Conservation (phyloP, 1,139 yeast genomes). For the Hansenula anomala region DNA sequence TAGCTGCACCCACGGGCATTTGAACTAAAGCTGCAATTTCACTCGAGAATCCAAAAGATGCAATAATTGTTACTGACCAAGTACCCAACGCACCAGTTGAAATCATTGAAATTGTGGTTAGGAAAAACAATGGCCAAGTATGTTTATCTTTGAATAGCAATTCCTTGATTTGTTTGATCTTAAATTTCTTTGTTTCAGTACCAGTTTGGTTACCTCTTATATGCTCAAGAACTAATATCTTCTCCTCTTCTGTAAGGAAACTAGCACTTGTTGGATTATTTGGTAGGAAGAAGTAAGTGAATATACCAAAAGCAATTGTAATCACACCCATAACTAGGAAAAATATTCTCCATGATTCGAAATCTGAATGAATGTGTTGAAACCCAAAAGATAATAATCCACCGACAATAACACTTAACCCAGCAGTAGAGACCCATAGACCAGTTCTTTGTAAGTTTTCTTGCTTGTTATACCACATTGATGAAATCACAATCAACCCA, state of each 20-base stretch:
- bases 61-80: slow-evolving; percentile 41
- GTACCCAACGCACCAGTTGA: slow-evolving; percentile 41
- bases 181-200: slow-evolving; percentile 47
- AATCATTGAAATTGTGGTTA: slow-evolving; percentile 33
- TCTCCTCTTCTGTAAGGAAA: slow-evolving; percentile 44
- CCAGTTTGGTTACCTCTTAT: slow-evolving; percentile 44
- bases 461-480: slow-evolving; percentile 40
- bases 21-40: slow-evolving; percentile 34
- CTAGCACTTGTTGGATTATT: slow-evolving; percentile 45
- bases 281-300: slow-evolving; percentile 40
- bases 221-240: slow-evolving; percentile 40
- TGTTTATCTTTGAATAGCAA: slow-evolving; percentile 33
- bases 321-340: slow-evolving; percentile 40
- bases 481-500: slow-evolving; percentile 46
- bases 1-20: slow-evolving; percentile 42
- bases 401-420: slow-evolving; percentile 43
- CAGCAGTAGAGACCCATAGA: slow-evolving; percentile 46
- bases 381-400: slow-evolving; percentile 44
- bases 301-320: slow-evolving; percentile 41
- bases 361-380: slow-evolving; percentile 21
- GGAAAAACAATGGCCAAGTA: slow-evolving; percentile 38
- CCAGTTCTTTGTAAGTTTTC: slow-evolving; percentile 44
- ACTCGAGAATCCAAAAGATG: slow-evolving; percentile 37
- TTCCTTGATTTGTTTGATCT: slow-evolving; percentile 43
- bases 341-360: slow-evolving; percentile 39